Evolutionary conservation across 208 protist genomes (phyloP), one percentile per base, ranked within the genome.

Genomic region (Wallacemonas sp.): DNA sequence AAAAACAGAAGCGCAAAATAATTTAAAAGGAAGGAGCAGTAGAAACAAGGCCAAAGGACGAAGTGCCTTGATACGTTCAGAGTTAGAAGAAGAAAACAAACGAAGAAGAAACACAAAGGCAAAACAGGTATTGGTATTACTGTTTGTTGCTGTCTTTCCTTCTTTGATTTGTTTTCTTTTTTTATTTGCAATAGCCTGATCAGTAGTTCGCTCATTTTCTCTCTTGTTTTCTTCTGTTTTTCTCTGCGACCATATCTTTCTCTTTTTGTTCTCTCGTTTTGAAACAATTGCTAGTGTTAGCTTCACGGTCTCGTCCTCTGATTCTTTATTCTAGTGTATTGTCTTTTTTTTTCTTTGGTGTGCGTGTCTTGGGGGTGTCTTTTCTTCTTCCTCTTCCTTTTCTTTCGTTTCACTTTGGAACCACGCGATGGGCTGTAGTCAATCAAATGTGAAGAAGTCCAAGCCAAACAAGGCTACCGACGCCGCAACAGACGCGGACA

Each of bases 391-490:
- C 22, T 26, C 14, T 64, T 33, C 11, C 38, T 41, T 14, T 41
- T 14, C 6, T 14, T 17, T 41, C 36, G 9, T 14, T 41, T 41
- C 36, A 6, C 36, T 41, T 41, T 41, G 9, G 36, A 41, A 62
- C 11, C 39, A 44, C 55, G 45, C 39, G 42, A 82, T 79, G 77
- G 72, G 77, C 11, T 82, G 71, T 65, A 65, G 65, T 21, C 24
- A 68, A 0, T 78, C 76, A 22, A 56, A 44, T 2, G 62, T 56
- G 14, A 45, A 41, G 36, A 41, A 41, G 36, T 41, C 36, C 14
- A 14, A 41, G 36, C 6, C 6, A 14, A 41, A 41, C 9, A 41
- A 6, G 36, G 36, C 6, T 14, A 41, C 14, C 36, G 22, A 49
- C n/a, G n/a, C n/a, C n/a, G n/a, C n/a, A n/a, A n/a, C n/a, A n/a